Evolutionary conservation across 2,329 filamentous ascomycete genomes (phyloP), one percentile per base, ranked within the genome.

Genomic region (Colletotrichum shisoi): DNA sequence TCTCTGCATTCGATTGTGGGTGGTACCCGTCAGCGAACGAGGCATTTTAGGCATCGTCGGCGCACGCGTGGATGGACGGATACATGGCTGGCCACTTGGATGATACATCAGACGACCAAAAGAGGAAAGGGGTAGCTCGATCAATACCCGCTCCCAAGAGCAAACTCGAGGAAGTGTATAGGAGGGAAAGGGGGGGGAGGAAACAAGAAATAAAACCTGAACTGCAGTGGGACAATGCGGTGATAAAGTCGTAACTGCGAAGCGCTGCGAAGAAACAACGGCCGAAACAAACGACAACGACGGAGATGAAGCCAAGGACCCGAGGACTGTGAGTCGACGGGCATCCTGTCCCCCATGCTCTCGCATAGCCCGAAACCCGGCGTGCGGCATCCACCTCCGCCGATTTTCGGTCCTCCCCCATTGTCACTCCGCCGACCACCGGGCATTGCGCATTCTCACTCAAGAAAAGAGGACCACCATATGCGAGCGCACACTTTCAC

Each of bases 361-460:
- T 65, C 65, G 54, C 65, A 68, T 68, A 37, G 62, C 62, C 62
- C 66, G 66, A 68, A 68, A 68, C 66, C 66, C 66, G 66, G 62
- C 63, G 40, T 58, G 62, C 66, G 57, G 63, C 51, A 42, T 57
- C 66, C 52, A 57, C 44, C 56, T 67, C 62, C 63, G 66, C 63
- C 62, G 66, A 57, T 68, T 68, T 57, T 68, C 66, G 66, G 66
- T 42, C 52, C 57, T 68, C 66, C 66, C 56, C 66, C 62, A 68
- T 68, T 24, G 51, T 67, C 62, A 53, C 66, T 68, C 66, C 62
- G 62, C 62, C 66, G 57, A 67, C 52, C 56, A 62, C 66, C 66
- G 62, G 62, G 62, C 57, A 67, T 68, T 62, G 66, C 62, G 66
- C 62, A 49, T 37, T 9, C 31, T 48, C 57, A 39, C 19, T 51